These are phyloP conservation scores for Globisporangium iwayamae DNA, from an alignment of 352 stramenopile species.

Conservation along the genomic window DNA sequence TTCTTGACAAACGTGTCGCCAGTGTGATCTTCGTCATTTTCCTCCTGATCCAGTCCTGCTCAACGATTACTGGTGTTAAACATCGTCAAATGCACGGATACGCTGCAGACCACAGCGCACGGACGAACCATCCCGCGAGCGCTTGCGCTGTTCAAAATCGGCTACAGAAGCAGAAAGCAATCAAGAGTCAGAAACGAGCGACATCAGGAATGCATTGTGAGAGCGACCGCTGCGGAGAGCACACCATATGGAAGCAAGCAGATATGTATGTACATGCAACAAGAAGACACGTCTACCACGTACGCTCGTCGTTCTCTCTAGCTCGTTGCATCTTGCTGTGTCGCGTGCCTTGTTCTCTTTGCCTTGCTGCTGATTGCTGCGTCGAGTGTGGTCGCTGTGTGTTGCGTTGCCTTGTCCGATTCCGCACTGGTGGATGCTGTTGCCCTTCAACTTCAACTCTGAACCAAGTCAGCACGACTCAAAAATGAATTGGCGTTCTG, in stretches of 20 bases:
- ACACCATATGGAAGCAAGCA: background rate
- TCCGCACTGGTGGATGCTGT: conserved; percentile 3
- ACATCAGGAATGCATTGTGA: no score
- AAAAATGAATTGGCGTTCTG: conserved; percentile 5
- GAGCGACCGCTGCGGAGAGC: background rate
- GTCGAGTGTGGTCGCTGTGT: no score
- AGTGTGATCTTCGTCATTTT: background rate
- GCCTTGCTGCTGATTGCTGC: background rate
- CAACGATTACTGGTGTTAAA: background rate
- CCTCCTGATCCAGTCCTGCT: background rate
- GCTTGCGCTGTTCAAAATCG: conserved; percentile 9
- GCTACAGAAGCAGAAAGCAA: background rate
- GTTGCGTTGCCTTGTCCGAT: background rate
- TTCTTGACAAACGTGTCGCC: conserved; percentile 3
- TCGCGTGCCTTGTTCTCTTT: background rate
- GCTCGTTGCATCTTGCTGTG: conserved; percentile 5
- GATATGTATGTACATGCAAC: background rate
- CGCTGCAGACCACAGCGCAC: no score
- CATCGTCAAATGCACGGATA: background rate
- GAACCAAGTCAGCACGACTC: background rate
- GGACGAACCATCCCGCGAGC: conserved; percentile 2
- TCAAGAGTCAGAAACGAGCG: background rate
- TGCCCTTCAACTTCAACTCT: conserved; percentile 6
- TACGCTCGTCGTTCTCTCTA: background rate
- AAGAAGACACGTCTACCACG: background rate